Base-by-base conservation (phyloP, 1,284 basidiomycete genomes). In the Austropuccinia psidii region DNA sequence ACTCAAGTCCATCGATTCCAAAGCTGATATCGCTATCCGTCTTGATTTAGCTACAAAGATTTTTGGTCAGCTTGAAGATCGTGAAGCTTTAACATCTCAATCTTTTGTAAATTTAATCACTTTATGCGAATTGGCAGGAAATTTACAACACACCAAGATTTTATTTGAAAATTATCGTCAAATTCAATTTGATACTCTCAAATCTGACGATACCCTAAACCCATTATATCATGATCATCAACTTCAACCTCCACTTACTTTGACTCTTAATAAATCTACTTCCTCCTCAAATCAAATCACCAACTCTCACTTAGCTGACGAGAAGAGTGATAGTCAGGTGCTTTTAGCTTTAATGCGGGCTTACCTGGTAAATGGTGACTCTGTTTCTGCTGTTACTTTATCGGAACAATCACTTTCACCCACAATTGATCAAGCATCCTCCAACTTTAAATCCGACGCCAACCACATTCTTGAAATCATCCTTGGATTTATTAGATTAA, bases 381-480 rank as follows among this genome's bases (percentile, higher is more conserved):
- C 69, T 6, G 41, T 73, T 45, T 73, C 60, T 29, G 69, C 69
- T 29, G 33, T 73, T 4, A 49, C 69, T 41, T 54, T 73, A 33
- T 37, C 64, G 8, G 69, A 73, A 64, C 47, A 73, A 64, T 50
- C 45, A 5, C 31, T 37, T 17, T 47, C 57, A 13, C 47, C 58
- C 7, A 55, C 47, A 4, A 50, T 37, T 37, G 50, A 55, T 52
- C 27, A 50, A 31, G 47, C 49, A 7, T 60, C 58, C 0, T 39
- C 21, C 35, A n/a, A n/a, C n/a, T 58, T 49, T 24, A 61, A 61
- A 29, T 54, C 49, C 37, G 64, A 33, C 27, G 45, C 69, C 29
- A 50, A 50, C 19, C 69, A 73, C 33, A 73, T 73, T 39, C 35
- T 73, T 21, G 69, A 73, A 52, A 61, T 64, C 35, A 64, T 73